phyloP scores from a whole-genome alignment of 306 rosid genomes.

The Dalbergia cochinchinensis region DNA sequence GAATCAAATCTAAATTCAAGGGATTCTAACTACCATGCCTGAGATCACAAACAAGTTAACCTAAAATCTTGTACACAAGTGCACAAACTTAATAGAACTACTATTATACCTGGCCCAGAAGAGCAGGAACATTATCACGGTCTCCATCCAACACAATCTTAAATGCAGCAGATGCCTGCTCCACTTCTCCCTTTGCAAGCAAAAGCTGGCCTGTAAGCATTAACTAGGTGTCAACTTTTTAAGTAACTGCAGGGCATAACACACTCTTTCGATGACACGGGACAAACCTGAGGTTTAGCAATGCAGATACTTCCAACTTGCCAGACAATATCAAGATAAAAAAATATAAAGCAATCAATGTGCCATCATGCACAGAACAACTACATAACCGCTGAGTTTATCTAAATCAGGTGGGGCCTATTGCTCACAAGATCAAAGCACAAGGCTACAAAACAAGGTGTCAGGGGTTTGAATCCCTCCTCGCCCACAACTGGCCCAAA shows the following conservation, averaged over 20 bases:
- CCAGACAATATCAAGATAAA: conserved; percentile 32
- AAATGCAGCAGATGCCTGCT: conserved; percentile 95
- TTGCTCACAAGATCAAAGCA: no score
- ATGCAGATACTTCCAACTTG: conserved; percentile 16
- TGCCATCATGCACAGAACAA: conserved; percentile 26
- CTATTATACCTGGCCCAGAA: conserved; percentile 84
- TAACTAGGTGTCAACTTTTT: conserved; percentile 30
- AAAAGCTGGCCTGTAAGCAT: conserved; percentile 93
- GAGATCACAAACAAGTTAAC: conserved; percentile 21
- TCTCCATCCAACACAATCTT: conserved; percentile 96
- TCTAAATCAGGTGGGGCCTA: neutral
- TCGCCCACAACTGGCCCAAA: no score
- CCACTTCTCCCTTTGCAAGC: conserved; percentile 95
- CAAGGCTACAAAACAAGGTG: no score
- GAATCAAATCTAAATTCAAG: neutral
- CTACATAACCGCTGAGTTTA: conserved; percentile 24
- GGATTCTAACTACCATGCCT: neutral
- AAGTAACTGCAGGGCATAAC: conserved; percentile 35
- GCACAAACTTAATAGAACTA: conserved; percentile 17
- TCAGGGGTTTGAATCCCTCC: no score
- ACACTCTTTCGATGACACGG: conserved; percentile 36
- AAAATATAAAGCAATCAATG: conserved; percentile 24
- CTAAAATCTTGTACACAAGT: neutral
- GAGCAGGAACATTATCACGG: conserved; percentile 95
- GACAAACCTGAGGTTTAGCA: conserved; percentile 25